Evolutionary conservation across 2,329 filamentous ascomycete genomes (phyloP).

Genomic region (Paecilomyces variotii): DNA sequence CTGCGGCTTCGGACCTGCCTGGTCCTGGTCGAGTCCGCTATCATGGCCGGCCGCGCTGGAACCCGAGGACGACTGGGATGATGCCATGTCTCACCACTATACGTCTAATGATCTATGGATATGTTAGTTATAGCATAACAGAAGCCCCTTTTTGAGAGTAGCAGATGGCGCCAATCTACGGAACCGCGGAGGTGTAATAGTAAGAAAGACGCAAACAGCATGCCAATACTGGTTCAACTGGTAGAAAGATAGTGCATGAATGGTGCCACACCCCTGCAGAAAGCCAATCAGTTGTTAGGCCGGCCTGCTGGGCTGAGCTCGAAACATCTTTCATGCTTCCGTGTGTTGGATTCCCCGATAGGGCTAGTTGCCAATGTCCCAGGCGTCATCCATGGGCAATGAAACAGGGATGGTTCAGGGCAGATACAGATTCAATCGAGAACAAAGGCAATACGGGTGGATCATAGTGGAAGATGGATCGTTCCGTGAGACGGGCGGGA

Average conservation of each 20-base stretch:
- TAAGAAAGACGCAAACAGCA: background rate
- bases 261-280: background rate
- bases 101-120: background rate
- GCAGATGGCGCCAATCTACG: background rate
- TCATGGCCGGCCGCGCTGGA: slow-evolving; percentile 11
- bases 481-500: background rate
- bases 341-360: background rate
- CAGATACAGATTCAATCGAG: background rate
- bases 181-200: background rate
- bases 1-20: slow-evolving; percentile 19
- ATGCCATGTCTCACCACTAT: slow-evolving; percentile 17
- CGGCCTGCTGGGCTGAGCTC: background rate
- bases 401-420: background rate
- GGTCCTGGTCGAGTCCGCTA: slow-evolving; percentile 7
- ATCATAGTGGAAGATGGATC: background rate
- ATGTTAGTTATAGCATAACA: background rate
- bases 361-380: background rate
- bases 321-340: background rate
- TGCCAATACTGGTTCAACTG: background rate
- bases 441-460: background rate
- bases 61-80: slow-evolving; percentile 20
- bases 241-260: background rate
- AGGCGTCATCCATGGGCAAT: background rate
- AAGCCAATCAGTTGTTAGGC: background rate
- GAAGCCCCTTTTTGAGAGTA: background rate